Evolutionary conservation across 441 rosid species (phyloP).

Genomic region (Lepidium campestre): DNA sequence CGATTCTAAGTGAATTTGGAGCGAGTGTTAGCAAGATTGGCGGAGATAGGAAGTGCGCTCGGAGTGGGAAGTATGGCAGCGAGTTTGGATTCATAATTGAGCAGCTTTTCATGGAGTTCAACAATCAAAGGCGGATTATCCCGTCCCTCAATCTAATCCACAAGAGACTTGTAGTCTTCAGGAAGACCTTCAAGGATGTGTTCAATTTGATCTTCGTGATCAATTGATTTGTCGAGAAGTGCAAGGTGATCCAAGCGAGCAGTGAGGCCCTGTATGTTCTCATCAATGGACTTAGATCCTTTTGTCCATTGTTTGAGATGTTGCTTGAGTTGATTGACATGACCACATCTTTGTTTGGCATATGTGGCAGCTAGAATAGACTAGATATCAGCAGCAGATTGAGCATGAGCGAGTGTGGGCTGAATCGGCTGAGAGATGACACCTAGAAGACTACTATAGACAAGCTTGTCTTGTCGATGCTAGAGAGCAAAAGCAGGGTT

Average conservation of each 20-base stretch:
- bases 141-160: not conserved
- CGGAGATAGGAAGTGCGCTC: too few species aligned
- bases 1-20: too few species aligned
- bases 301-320: not conserved
- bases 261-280: not conserved
- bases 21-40: too few species aligned
- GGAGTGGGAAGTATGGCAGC: too few species aligned
- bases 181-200: not conserved
- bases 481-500: too few species aligned
- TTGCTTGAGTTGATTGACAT: not conserved
- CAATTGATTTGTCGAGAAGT: not conserved
- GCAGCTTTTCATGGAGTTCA: not conserved
- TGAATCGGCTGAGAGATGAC: too few species aligned
- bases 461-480: too few species aligned
- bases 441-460: too few species aligned
- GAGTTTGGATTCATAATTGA: not conserved
- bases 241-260: not conserved
- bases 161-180: not conserved
- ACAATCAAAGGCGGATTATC: not conserved
- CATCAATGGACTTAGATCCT: not conserved
- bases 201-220: not conserved
- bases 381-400: not conserved
- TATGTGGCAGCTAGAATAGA: not conserved
- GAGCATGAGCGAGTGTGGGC: too few species aligned
- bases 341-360: not conserved